Evolutionary conservation across 2,329 filamentous ascomycete species (phyloP), one percentile per base, ranked within the genome.

Genomic region (Orbilia quercus): DNA sequence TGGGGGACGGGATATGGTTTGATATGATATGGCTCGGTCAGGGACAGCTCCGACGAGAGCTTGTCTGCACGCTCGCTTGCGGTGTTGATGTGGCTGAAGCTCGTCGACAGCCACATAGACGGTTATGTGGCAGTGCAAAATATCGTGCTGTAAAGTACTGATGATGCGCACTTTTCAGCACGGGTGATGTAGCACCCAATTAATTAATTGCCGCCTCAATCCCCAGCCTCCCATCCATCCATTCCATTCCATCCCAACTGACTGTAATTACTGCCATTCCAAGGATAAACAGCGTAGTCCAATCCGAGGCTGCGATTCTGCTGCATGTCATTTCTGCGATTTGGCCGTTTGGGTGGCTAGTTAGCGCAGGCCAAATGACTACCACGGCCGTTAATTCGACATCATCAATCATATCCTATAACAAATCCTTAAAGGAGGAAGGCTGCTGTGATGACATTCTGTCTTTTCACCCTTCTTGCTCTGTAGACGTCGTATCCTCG

Each of bases 281-380:
- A n/a, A n/a, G n/a, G n/a, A n/a, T n/a, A n/a, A n/a, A n/a, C n/a
- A n/a, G n/a, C n/a, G n/a, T n/a, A n/a, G n/a, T n/a, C 66, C 58
- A 64, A 71, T 63, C 66, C 66, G 66, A 63, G 40, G 45, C 58
- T 34, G 44, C 48, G 59, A 53, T 64, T 59, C 50, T 36, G 48
- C 47, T 64, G 67, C 51, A 63, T 65, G 59, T 59, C 53, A 59
- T 42, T 71, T 51, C 14, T 64, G 66, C 58, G 51, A 64, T 51
- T 58, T 16, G 64, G 67, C 59, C 51, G 59, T 59, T 64, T 65
- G 58, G 59, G 67, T 53, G 67, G 59, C 59, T 65, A n/a, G n/a
- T n/a, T n/a, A 72, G 59, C 59, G 67, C 66, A n/a, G 58, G 58
- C 58, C 38, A 53, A 71, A 65, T 72, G 58, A 72, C 67, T 72